These are phyloP conservation scores for Pholiota adiposa DNA, from an alignment of 1,284 basidiomycete genomes.

Conservation along the genomic window DNA sequence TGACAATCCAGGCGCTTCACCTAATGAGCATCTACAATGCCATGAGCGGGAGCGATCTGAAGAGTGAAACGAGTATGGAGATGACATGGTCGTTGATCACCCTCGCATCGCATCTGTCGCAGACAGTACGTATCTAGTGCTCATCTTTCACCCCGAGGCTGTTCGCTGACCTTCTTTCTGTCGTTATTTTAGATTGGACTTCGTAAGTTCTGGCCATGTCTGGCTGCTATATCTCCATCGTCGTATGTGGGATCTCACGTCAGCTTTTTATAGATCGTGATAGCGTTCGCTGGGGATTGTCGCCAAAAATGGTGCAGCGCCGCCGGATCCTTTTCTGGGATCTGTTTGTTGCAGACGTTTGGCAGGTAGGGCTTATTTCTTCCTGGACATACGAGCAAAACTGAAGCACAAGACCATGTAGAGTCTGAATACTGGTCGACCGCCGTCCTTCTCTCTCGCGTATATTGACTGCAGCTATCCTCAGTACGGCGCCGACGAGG, in stretches of 20 bases:
- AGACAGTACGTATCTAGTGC: constrained; percentile 51
- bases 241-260: constrained; percentile 3
- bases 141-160: constrained; percentile 19
- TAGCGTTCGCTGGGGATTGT: constrained; percentile 58
- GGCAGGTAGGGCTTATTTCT: constrained; percentile 32
- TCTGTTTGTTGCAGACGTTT: constrained; percentile 49
- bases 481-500: constrained; percentile 39
- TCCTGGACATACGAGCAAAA: constrained; percentile 24
- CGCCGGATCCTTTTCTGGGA: constrained; percentile 66
- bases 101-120: constrained; percentile 57
- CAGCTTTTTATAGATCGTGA: constrained; percentile 52
- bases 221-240: constrained; percentile 5
- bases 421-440: constrained; percentile 66
- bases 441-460: constrained; percentile 59
- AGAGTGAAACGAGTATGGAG: constrained; percentile 57
- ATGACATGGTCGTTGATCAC: constrained; percentile 64
- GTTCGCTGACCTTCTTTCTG: constrained; percentile 13
- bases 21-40: constrained; percentile 58
- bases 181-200: constrained; percentile 53
- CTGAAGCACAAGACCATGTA: constrained; percentile 24
- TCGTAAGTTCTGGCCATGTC: constrained; percentile 42
- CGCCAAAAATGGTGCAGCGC: constrained; percentile 54
- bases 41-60: constrained; percentile 46
- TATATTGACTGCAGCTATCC: constrained; percentile 64
- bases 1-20: constrained; percentile 67